These are phyloP conservation scores for Ganoderma lucidum DNA, from an alignment of 1,284 basidiomycete genomes.

Conservation along the genomic window DNA sequence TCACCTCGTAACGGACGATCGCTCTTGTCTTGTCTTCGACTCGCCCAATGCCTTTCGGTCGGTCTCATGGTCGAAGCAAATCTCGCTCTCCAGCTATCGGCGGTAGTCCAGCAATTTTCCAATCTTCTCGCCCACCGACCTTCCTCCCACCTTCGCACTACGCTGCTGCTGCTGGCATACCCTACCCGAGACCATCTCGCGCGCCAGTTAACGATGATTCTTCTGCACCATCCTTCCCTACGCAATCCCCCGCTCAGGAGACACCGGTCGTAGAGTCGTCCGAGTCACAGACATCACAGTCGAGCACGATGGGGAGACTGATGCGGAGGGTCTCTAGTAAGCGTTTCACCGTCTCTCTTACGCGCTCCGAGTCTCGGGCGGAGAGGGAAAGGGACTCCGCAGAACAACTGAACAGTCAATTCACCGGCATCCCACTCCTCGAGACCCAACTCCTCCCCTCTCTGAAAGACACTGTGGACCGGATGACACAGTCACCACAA, in stretches of 20 bases:
- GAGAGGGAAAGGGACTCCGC: conserved; percentile 30
- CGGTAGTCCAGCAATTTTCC: conserved; percentile 4
- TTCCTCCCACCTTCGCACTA: conserved; percentile 73
- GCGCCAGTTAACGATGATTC: background rate
- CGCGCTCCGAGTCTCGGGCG: conserved; percentile 27
- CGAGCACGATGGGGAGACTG: conserved; percentile 19
- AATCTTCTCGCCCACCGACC: conserved; percentile 39
- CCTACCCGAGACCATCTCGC: conserved; percentile 13
- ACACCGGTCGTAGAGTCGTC: conserved; percentile 17
- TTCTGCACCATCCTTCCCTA: background rate
- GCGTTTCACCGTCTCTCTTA: conserved; percentile 32
- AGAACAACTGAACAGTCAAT: conserved; percentile 51
- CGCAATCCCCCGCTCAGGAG: conserved; percentile 31
- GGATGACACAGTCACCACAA: conserved; percentile 60
- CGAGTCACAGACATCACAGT: conserved; percentile 4
- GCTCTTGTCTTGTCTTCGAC: background rate
- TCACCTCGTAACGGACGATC: background rate
- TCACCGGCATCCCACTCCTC: conserved; percentile 60
- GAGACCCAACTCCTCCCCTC: conserved; percentile 73
- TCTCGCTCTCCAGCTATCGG: conserved; percentile 36
- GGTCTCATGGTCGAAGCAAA: conserved; percentile 35
- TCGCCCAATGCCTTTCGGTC: conserved; percentile 31
- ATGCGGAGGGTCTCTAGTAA: conserved; percentile 33
- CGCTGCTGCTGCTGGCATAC: conserved; percentile 63
- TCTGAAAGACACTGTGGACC: conserved; percentile 71